These are phyloP conservation scores for Candida sanyaensis DNA, from an alignment of 1,139 yeast genomes.

Conservation along the genomic window DNA sequence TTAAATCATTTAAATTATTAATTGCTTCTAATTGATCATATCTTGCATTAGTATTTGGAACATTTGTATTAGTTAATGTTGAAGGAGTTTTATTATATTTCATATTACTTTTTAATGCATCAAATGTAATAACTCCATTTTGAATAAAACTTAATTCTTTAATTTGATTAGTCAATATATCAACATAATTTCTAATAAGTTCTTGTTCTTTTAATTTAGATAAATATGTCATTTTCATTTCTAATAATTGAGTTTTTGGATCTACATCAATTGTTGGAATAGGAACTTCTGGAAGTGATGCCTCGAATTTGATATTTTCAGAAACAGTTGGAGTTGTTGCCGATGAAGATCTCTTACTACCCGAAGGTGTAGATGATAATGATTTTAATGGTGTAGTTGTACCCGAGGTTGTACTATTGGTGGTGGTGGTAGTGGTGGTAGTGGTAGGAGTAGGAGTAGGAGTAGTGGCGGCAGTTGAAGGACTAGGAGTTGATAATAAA, in stretches of 20 bases:
- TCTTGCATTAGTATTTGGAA: constrained; percentile 9
- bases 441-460: background rate
- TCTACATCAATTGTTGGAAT: constrained; percentile 17
- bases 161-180: constrained; percentile 45
- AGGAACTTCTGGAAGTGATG: constrained; percentile 11
- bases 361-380: background rate
- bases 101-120: constrained; percentile 32
- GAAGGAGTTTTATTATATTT: constrained; percentile 9
- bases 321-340: background rate
- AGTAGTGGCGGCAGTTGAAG: constrained; percentile 1
- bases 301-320: background rate
- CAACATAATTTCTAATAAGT: constrained; percentile 45
- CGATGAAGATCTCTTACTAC: background rate
- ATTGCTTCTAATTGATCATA: constrained; percentile 43
- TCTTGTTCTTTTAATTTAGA: constrained; percentile 48
- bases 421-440: background rate
- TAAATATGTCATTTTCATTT: constrained; percentile 35
- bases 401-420: background rate
- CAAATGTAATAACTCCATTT: constrained; percentile 48
- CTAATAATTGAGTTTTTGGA: constrained; percentile 21
- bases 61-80: constrained; percentile 8
- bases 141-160: constrained; percentile 48
- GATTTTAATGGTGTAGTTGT: constrained; percentile 1
- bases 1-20: constrained; percentile 44
- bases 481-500: background rate